A percentile compares a stretch with the other conserved stretches of the same genome.
These are phyloP conservation scores for Kodamaea jinghongensis DNA, from an alignment of 805 yeast species.

Conservation along the genomic window DNA sequence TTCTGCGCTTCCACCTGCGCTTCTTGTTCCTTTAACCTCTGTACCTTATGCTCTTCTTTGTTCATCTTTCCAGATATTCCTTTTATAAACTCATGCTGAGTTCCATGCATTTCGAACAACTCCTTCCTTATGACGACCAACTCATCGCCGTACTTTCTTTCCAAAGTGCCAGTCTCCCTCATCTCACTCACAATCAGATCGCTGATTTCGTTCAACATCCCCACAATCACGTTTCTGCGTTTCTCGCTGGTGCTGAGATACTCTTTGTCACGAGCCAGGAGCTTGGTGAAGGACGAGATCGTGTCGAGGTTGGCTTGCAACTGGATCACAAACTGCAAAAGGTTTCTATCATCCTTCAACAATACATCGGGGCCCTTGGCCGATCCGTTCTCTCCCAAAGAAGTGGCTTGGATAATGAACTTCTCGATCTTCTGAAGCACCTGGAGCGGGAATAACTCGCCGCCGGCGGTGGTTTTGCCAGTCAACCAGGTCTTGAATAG, in stretches of 20 bases:
- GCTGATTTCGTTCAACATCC: conserved; percentile 30
- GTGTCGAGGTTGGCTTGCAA: conserved; percentile 4
- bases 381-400: conserved; percentile 17
- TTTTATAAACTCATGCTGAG: conserved; percentile 18
- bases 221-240: conserved; percentile 27
- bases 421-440: conserved; percentile 32
- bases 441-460: conserved; percentile 31
- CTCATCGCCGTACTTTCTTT: conserved; percentile 23
- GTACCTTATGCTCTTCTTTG: conserved; percentile 8
- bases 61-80: conserved; percentile 5
- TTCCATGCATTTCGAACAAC: conserved; percentile 26
- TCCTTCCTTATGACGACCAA: conserved; percentile 20
- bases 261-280: conserved; percentile 9
- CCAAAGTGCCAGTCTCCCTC: conserved; percentile 15
- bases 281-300: conserved; percentile 1
- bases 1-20: conserved; percentile 3
- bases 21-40: conserved; percentile 1
- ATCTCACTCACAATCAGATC: conserved; percentile 26
- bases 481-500: conserved; percentile 41
- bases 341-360: conserved; percentile 34
- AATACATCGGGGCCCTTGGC: conserved; percentile 28
- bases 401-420: conserved; percentile 39
- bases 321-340: conserved; percentile 33
- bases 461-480: conserved; percentile 33
- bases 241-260: conserved; percentile 14